Conservation (phyloP, 1,284 basidiomycete genomes). For the Ceratobasidium sp. region DNA sequence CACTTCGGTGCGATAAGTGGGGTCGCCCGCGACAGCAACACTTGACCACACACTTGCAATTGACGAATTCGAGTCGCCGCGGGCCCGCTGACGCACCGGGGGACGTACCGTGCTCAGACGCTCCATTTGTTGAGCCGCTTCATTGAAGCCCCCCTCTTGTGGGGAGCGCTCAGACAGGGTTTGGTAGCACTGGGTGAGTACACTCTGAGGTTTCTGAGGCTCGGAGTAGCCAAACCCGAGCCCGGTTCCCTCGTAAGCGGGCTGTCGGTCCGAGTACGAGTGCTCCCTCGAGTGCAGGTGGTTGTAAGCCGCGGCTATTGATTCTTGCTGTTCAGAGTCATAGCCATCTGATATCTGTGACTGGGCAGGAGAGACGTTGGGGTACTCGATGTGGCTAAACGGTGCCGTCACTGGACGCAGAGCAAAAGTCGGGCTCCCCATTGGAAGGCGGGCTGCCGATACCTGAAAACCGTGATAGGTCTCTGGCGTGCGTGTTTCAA, state of each 20-base stretch:
- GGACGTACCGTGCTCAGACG: background rate
- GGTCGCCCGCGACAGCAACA: slow-evolving; percentile 15
- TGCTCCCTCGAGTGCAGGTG: background rate
- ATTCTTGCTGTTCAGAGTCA: background rate
- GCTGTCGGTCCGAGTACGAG: background rate
- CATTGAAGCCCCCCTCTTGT: background rate
- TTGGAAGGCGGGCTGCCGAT: slow-evolving; percentile 7
- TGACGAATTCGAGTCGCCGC: slow-evolving; percentile 26
- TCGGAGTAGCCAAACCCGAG: background rate
- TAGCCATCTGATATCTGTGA: slow-evolving; percentile 6
- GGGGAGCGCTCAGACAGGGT: background rate
- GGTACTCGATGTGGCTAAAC: slow-evolving; percentile 39
- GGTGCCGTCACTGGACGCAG: slow-evolving; percentile 4
- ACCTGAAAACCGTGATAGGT: slow-evolving; percentile 7
- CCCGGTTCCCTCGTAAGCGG: background rate
- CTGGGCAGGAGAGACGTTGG: background rate
- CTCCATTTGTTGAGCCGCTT: background rate
- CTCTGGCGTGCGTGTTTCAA: background rate
- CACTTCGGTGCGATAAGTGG: slow-evolving; percentile 8
- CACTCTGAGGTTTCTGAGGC: background rate
- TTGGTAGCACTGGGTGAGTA: background rate
- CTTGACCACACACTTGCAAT: slow-evolving; percentile 15
- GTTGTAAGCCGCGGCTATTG: background rate
- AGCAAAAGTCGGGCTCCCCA: slow-evolving; percentile 26
- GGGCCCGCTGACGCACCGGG: background rate